Evolutionary conservation across 306 rosid genomes (phyloP).

Genomic region (Castanospermum australe): DNA sequence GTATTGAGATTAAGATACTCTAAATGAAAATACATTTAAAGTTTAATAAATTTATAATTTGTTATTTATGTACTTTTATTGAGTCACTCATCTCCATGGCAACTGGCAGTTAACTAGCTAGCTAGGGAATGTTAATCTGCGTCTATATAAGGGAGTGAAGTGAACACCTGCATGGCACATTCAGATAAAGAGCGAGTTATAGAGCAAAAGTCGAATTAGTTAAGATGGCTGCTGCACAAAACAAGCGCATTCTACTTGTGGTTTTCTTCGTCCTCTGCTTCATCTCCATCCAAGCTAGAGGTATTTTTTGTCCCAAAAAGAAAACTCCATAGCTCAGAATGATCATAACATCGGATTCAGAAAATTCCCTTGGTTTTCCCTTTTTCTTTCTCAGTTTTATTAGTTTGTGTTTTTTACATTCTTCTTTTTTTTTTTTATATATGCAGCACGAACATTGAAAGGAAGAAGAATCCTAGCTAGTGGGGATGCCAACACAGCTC

Average conservation of each 20-base stretch:
- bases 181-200: neutral
- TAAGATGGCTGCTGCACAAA: conserved; percentile 45
- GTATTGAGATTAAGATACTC: too few species aligned
- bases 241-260: conserved; percentile 51
- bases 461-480: conserved; percentile 18
- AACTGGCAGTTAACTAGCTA: conserved; percentile 14
- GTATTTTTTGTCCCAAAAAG: conserved; percentile 30
- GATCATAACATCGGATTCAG: neutral
- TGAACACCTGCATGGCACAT: neutral
- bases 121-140: neutral
- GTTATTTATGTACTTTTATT: too few species aligned
- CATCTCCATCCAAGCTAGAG: conserved; percentile 50
- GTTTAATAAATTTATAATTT: too few species aligned
- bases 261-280: conserved; percentile 60
- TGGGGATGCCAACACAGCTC: neutral
- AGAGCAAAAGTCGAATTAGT: neutral
- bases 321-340: neutral
- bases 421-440: neutral
- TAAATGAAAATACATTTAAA: too few species aligned
- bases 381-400: neutral
- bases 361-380: neutral
- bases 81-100: conserved; percentile 13
- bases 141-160: conserved; percentile 37
- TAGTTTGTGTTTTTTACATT: neutral
- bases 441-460: conserved; percentile 66